phyloP scores from a whole-genome alignment of 306 rosid genomes.

The Rosa chinensis region DNA sequence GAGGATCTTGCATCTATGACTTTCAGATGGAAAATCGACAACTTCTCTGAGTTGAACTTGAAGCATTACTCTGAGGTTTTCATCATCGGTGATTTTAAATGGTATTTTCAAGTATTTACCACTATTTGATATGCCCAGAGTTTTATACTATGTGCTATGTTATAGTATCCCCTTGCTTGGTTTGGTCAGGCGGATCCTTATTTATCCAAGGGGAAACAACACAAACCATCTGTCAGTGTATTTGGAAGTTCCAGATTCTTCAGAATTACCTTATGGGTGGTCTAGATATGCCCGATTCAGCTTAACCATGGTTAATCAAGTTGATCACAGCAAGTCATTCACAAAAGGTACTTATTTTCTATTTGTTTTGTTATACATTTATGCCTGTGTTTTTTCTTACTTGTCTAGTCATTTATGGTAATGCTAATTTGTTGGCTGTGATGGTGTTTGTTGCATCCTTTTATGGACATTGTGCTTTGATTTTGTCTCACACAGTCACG shows the following conservation, averaged over 20 bases:
- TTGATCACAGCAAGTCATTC: not conserved
- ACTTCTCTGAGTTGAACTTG: conserved; percentile 3
- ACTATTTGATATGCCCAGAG: not conserved
- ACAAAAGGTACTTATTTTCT: not conserved
- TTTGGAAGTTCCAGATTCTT: conserved; percentile 4
- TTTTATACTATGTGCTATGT: not conserved
- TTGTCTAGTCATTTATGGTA: not conserved
- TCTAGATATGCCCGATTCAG: conserved; percentile 1
- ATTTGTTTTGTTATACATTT: not conserved
- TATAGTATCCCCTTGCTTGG: not conserved
- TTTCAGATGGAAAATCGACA: conserved; percentile 4
- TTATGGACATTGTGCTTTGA: not conserved
- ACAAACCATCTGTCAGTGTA: not conserved
- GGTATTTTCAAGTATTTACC: not conserved
- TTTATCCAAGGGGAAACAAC: not conserved
- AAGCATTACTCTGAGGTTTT: conserved; percentile 6
- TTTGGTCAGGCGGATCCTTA: not conserved
- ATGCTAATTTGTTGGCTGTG: not conserved
- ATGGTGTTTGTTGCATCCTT: not conserved
- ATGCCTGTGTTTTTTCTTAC: not conserved
- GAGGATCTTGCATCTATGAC: conserved; percentile 2
- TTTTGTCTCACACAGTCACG: not conserved
- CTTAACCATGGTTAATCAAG: conserved; percentile 1
- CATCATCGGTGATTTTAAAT: not conserved
- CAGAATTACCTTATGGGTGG: not conserved